Conservation (phyloP, 2,329 filamentous ascomycete genomes). For the Hypoxylon sp. region DNA sequence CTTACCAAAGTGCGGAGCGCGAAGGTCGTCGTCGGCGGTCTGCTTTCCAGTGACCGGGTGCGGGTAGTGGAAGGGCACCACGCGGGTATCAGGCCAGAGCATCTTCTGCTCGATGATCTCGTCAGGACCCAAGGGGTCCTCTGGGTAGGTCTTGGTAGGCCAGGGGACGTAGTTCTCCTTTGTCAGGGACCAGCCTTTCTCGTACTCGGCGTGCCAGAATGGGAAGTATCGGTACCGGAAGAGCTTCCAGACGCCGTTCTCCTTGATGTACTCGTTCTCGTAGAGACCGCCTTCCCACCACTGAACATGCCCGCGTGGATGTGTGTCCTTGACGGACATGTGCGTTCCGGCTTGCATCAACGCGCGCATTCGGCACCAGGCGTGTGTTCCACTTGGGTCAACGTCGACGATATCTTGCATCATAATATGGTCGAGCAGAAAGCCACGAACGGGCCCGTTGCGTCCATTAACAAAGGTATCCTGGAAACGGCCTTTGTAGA, state of each 20-base stretch:
- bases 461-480: constrained; percentile 64
- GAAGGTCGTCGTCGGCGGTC: constrained; percentile 61
- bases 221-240: constrained; percentile 68
- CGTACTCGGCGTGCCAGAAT: constrained; percentile 68
- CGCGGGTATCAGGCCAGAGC: constrained; percentile 69
- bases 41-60: constrained; percentile 64
- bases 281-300: constrained; percentile 72
- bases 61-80: constrained; percentile 66
- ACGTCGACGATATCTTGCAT: constrained; percentile 69
- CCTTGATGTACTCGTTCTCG: constrained; percentile 71
- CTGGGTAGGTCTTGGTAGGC: constrained; percentile 61
- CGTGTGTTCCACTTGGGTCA: constrained; percentile 60
- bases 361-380: constrained; percentile 65
- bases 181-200: constrained; percentile 67
- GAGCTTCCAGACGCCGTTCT: constrained; percentile 67
- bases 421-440: constrained; percentile 69
- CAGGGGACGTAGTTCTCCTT: constrained; percentile 67
- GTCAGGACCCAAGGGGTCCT: constrained; percentile 65
- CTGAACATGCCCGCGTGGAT: constrained; percentile 66
- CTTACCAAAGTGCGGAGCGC: constrained; percentile 61
- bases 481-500: constrained; percentile 67
- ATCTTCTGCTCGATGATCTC: constrained; percentile 66
- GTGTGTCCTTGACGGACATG: constrained; percentile 62
- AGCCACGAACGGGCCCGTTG: constrained; percentile 68
- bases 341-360: constrained; percentile 69